These are phyloP conservation scores for Leccinum ochraceum DNA, from an alignment of 768 basidiomycete species.

Conservation along the genomic window DNA sequence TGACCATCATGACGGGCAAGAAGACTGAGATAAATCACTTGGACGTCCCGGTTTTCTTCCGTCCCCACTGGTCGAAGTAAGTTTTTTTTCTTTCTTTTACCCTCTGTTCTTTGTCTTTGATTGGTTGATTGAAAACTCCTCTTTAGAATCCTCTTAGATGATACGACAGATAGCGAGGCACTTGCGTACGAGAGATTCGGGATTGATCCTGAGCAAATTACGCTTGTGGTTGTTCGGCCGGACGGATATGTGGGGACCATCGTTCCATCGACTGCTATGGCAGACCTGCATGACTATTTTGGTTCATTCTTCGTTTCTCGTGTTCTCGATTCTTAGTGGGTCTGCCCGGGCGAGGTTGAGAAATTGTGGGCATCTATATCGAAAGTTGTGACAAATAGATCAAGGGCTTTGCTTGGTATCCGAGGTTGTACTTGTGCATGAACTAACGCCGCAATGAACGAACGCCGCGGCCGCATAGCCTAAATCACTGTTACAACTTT, in stretches of 20 bases:
- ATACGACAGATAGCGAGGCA: slow-evolving; percentile 30
- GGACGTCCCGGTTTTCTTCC: slow-evolving; percentile 35
- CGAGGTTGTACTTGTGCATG: no score
- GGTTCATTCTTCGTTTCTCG: slow-evolving; percentile 25
- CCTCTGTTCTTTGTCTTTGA: not conserved
- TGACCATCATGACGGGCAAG: slow-evolving; percentile 28
- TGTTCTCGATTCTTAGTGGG: not conserved
- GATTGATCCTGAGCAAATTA: slow-evolving; percentile 29
- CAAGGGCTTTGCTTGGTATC: no score
- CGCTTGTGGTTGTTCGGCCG: slow-evolving; percentile 40
- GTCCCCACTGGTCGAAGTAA: slow-evolving; percentile 46
- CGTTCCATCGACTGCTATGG: slow-evolving; percentile 24
- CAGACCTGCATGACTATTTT: slow-evolving; percentile 52
- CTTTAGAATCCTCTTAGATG: slow-evolving; percentile 38
- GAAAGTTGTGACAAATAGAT: no score
- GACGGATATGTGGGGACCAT: slow-evolving; percentile 43
- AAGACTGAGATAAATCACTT: slow-evolving; percentile 39
- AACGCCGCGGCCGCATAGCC: no score
- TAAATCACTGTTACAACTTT: no score
- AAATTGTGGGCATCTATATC: not conserved
- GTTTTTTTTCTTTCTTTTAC: slow-evolving; percentile 12
- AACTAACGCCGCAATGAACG: no score
- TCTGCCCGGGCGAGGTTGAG: not conserved
- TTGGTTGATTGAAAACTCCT: slow-evolving; percentile 1
- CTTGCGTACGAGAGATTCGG: slow-evolving; percentile 37